A percentile compares a stretch with the other conserved stretches of the same genome.
Evolutionary conservation across 2,329 filamentous ascomycete genomes (phyloP).

Genomic region (Ophiostoma populinum): DNA sequence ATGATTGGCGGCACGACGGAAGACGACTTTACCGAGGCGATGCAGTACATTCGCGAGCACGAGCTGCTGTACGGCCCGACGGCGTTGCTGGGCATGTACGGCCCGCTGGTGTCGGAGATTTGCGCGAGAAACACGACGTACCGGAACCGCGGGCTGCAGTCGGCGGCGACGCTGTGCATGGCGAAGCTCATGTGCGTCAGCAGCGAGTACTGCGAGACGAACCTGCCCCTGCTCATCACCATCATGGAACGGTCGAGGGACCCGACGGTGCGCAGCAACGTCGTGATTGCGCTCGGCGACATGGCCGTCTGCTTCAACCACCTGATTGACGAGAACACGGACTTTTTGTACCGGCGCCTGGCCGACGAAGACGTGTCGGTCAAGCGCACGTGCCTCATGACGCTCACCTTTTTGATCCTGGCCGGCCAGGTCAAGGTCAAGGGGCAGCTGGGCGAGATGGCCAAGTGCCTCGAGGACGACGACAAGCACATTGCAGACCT

Average conservation of each 20-base stretch:
- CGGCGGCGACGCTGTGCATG: slow-evolving; percentile 81
- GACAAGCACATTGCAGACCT: slow-evolving; percentile 89
- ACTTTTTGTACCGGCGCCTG: slow-evolving; percentile 86
- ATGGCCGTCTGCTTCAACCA: slow-evolving; percentile 99
- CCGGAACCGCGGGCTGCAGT: slow-evolving; percentile 75
- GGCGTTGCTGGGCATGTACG: slow-evolving; percentile 78
- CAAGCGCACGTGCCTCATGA: slow-evolving; percentile 97
- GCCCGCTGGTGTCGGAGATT: slow-evolving; percentile 79
- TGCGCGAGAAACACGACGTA: slow-evolving; percentile 91
- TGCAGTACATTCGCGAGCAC: slow-evolving; percentile 68
- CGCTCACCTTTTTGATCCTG: slow-evolving; percentile 87
- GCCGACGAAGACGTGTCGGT: slow-evolving; percentile 80
- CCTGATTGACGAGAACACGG: slow-evolving; percentile 95
- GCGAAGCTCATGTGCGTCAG: slow-evolving; percentile 99
- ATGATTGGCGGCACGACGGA: slow-evolving; percentile 93
- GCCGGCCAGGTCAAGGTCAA: slow-evolving; percentile 99
- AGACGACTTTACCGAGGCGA: slow-evolving; percentile 79
- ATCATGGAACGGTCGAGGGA: slow-evolving; percentile 92
- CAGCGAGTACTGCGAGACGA: slow-evolving; percentile 85
- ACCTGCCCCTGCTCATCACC: slow-evolving; percentile 85
- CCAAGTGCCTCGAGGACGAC: slow-evolving; percentile 93
- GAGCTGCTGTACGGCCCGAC: slow-evolving; percentile 69
- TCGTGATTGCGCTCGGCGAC: slow-evolving; percentile 90
- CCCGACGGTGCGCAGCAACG: slow-evolving; percentile 84
- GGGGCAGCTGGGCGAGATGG: slow-evolving; percentile 96